Conservation (phyloP, 805 yeast genomes). For the Candida namnaoensis region DNA sequence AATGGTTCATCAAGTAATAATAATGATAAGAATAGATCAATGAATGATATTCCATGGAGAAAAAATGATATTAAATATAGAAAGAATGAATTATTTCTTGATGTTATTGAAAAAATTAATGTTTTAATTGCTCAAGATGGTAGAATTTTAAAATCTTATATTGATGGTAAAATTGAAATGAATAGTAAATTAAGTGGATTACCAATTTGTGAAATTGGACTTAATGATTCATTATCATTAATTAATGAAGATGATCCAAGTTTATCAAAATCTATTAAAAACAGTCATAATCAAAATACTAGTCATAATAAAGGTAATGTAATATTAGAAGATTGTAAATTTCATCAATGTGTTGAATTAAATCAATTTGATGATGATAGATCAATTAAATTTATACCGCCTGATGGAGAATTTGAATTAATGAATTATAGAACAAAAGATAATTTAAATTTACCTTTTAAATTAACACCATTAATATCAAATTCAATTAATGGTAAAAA, state of each 20-base stretch:
- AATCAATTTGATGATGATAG: slow-evolving; percentile 58
- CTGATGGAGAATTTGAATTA: slow-evolving; percentile 81
- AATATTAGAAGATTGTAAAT: slow-evolving; percentile 65
- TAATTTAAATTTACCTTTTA: slow-evolving; percentile 63
- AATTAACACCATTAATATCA: slow-evolving; percentile 46
- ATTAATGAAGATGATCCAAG: slow-evolving; percentile 11
- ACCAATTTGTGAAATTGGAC: slow-evolving; percentile 78
- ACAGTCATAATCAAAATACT: slow-evolving; percentile 26
- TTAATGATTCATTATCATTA: slow-evolving; percentile 43
- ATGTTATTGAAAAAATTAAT: slow-evolving; percentile 68
- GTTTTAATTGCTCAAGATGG: slow-evolving; percentile 61
- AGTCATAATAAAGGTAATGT: slow-evolving; percentile 41
- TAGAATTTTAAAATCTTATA: slow-evolving; percentile 55
- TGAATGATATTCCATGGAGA: slow-evolving; percentile 50
- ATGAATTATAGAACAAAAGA: slow-evolving; percentile 62
- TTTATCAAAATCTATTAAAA: slow-evolving; percentile 19
- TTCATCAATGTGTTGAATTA: slow-evolving; percentile 81
- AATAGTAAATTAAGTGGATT: slow-evolving; percentile 69
- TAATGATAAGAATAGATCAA: background rate
- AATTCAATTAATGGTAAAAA: slow-evolving; percentile 27
- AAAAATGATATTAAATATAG: slow-evolving; percentile 63
- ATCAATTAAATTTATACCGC: slow-evolving; percentile 69
- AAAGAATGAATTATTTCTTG: slow-evolving; percentile 70
- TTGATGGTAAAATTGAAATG: slow-evolving; percentile 68
- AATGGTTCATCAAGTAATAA: background rate